Percentiles rank a stretch among this genome's conserved stretches.
Evolutionary conservation across 1,139 yeast species (phyloP).

Genomic region (Taiozyma sp.): DNA sequence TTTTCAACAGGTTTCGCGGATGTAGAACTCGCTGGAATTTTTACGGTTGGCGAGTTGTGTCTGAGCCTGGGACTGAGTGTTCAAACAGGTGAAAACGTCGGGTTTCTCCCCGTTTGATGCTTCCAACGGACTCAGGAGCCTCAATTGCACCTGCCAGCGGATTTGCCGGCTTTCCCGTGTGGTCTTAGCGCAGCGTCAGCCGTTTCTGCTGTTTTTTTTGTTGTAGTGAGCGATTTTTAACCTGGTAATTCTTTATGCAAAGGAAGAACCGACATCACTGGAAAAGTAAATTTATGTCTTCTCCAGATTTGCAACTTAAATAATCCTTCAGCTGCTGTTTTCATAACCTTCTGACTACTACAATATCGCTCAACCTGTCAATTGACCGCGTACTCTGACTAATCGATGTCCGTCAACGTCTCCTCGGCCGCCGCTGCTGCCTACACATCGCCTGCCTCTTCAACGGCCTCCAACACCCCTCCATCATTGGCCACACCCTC

Average conservation of each 20-base stretch:
- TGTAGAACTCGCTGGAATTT: background rate
- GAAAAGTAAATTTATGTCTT: background rate
- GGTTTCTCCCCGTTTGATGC: too few relatives aligned
- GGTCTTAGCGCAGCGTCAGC: background rate
- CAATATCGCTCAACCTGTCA: too few relatives aligned
- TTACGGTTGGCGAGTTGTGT: too few relatives aligned
- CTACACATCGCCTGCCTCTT: background rate
- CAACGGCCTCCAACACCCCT: background rate
- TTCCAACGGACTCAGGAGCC: too few relatives aligned
- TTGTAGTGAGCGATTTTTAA: background rate
- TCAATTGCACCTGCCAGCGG: too few relatives aligned
- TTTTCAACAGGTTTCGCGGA: background rate
- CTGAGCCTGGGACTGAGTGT: too few relatives aligned
- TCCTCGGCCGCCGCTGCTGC: background rate
- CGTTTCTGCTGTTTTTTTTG: background rate
- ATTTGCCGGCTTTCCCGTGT: background rate
- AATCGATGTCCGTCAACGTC: background rate
- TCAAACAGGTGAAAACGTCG: too few relatives aligned
- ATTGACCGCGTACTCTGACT: too few relatives aligned
- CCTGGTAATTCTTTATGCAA: background rate
- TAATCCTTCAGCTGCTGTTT: background rate
- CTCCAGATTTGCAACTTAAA: background rate
- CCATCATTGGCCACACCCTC: background rate
- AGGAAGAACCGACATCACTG: background rate
- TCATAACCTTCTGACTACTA: background rate